A percentile compares a stretch with the other conserved stretches of the same genome.
Conservation (phyloP, 768 basidiomycete species). For the Leccinellum albellum region DNA sequence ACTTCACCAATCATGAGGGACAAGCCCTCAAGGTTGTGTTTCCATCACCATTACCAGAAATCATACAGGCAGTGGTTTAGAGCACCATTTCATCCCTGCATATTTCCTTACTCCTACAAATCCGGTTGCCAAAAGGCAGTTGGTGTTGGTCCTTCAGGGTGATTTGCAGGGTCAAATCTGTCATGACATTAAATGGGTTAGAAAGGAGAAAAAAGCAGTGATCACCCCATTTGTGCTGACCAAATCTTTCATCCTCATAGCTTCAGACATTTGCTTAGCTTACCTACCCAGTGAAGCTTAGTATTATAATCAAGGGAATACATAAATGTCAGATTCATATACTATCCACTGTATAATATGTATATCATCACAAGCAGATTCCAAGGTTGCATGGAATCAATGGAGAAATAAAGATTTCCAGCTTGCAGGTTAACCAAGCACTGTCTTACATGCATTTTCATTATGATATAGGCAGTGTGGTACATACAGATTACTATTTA, state of each 20-base stretch:
- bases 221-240: background rate
- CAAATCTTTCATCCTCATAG: background rate
- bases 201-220: background rate
- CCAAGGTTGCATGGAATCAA: too few relatives aligned
- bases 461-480: too few relatives aligned
- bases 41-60: background rate
- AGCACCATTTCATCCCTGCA: background rate
- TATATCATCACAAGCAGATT: too few relatives aligned
- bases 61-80: background rate
- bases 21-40: background rate
- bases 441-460: background rate
- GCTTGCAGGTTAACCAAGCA: background rate
- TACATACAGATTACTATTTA: background rate
- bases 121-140: background rate
- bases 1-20: background rate
- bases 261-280: background rate
- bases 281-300: background rate
- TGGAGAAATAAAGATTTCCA: too few relatives aligned
- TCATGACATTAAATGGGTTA: background rate
- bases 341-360: too few relatives aligned
- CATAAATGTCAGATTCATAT: too few relatives aligned
- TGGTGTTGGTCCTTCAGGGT: background rate
- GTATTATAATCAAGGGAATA: background rate
- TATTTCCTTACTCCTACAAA: background rate
- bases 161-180: background rate